Base-by-base conservation (phyloP, 148 eudicot genomes). In the Vaccinium corymbosum region DNA sequence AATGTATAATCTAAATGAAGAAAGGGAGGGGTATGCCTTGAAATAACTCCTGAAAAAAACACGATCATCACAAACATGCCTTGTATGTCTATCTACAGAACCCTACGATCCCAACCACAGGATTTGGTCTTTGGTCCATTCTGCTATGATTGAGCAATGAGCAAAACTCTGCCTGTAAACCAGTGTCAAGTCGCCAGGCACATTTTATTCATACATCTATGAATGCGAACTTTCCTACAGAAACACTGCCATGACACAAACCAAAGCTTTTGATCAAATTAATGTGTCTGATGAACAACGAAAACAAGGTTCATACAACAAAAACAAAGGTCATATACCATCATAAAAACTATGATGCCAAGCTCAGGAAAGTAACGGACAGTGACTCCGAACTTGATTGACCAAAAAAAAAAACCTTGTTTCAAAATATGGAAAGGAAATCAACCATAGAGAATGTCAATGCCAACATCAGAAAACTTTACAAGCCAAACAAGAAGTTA, bases 231-330 rank as follows among this genome's bases (percentile, higher is more conserved):
- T 74, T 74, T 74, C 25, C 29, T 9, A 75, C 25, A 75, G 8
- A 75, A 48, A 42, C 27, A 75, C 1, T 35, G 78, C 25, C 29
- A 46, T 19, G 20, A 75, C 22, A 46, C 51, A 75, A 75, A 20
- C 78, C 51, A 17, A 75, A 75, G 27, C 78, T 75, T 38, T 74
- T 62, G n/a, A 35, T 38, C 78, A 74, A 70, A 70, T 27, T 70
- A 10, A 70, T 14, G 8, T 12, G 74, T 14, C 42, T 0, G 20
- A 14, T 32, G 76, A 71, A 0, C 48, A 32, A 29, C 0, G 0
- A 70, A 32, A 72, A 14, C 76, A 32, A 15, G 76, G 76, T 72
- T 25, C 48, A 13, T 42, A 0, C 49, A 32, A 29, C 0, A 1
- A 70, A 32, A 72, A 14, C 49, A 32, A 48, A 48, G 76, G 35